Percentiles rank a stretch among this genome's conserved stretches.
These are phyloP conservation scores for Verticillium longisporum DNA, from an alignment of 2,329 filamentous ascomycete species.

Conservation along the genomic window DNA sequence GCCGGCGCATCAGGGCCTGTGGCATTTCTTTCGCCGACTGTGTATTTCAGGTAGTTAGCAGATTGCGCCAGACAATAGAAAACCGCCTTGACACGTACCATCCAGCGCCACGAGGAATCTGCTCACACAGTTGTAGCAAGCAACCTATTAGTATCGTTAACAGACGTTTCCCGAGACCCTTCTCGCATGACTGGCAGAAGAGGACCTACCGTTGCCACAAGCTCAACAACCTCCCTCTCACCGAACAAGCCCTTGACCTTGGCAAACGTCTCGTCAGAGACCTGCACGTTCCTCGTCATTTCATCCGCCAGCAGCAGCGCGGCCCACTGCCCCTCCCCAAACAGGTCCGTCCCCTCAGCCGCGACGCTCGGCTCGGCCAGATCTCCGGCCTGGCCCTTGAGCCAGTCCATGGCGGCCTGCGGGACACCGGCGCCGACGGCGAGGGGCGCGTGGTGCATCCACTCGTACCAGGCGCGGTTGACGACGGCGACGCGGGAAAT, in stretches of 20 bases:
- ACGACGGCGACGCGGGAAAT: conserved; percentile 76
- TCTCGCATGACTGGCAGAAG: background rate
- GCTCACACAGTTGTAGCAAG: conserved; percentile 80
- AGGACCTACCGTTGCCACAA: conserved; percentile 61
- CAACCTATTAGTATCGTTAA: conserved; percentile 33
- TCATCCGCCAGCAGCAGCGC: conserved; percentile 72
- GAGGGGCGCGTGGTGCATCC: conserved; percentile 70
- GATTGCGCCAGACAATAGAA: background rate
- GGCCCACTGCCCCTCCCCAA: conserved; percentile 54
- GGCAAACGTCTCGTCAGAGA: conserved; percentile 62
- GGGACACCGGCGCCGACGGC: conserved; percentile 50
- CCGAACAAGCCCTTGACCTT: conserved; percentile 53
- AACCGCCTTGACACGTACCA: conserved; percentile 39
- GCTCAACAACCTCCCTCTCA: conserved; percentile 71
- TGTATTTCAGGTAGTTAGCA: background rate
- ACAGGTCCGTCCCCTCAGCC: conserved; percentile 19
- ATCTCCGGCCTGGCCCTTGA: conserved; percentile 23
- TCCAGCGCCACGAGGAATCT: conserved; percentile 77
- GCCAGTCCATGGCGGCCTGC: conserved; percentile 38
- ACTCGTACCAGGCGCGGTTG: conserved; percentile 82
- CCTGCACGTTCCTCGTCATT: conserved; percentile 70
- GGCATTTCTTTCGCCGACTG: conserved; percentile 52
- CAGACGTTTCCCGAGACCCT: conserved; percentile 6
- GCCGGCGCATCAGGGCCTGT: conserved; percentile 35
- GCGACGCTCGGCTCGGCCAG: conserved; percentile 14